Evolutionary conservation across 768 basidiomycete genomes (phyloP).

Genomic region (Termitomyces sp.): DNA sequence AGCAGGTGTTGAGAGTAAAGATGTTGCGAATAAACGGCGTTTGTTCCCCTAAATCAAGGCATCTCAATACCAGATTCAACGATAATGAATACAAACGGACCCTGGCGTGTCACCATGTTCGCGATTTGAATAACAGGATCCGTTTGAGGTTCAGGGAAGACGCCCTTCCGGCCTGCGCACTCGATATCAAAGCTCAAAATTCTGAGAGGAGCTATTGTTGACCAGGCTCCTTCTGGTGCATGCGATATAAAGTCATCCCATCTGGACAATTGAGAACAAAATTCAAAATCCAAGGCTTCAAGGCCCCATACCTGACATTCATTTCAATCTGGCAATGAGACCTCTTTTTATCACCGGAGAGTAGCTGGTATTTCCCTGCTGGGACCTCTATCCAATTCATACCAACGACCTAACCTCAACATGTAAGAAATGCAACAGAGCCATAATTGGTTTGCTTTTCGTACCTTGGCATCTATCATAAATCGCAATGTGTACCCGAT

Average conservation of each 20-base stretch:
- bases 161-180: constrained; percentile 95
- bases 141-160: constrained; percentile 86
- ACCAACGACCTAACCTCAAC: constrained; percentile 69
- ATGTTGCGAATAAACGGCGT: constrained; percentile 96
- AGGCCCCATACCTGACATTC: constrained; percentile 53
- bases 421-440: not conserved
- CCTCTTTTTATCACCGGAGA: constrained; percentile 52
- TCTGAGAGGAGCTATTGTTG: constrained; percentile 86
- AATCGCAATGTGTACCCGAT: constrained; percentile 88
- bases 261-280: constrained; percentile 34
- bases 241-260: constrained; percentile 88
- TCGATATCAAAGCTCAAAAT: constrained; percentile 99
- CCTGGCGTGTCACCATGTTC: constrained; percentile 98
- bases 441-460: not conserved
- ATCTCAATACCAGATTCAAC: constrained; percentile 3
- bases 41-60: constrained; percentile 59
- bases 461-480: constrained; percentile 96
- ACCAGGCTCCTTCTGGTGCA: constrained; percentile 89
- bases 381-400: constrained; percentile 99
- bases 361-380: constrained; percentile 71
- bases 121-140: constrained; percentile 99
- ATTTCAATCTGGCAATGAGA: constrained; percentile 92
- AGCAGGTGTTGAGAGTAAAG: constrained; percentile 92
- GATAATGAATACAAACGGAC: constrained; percentile 34
- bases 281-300: not conserved